Percentiles rank a stretch among this genome's conserved stretches.
Evolutionary conservation across 345 rosid species (phyloP).

Genomic region (Brassica incana): DNA sequence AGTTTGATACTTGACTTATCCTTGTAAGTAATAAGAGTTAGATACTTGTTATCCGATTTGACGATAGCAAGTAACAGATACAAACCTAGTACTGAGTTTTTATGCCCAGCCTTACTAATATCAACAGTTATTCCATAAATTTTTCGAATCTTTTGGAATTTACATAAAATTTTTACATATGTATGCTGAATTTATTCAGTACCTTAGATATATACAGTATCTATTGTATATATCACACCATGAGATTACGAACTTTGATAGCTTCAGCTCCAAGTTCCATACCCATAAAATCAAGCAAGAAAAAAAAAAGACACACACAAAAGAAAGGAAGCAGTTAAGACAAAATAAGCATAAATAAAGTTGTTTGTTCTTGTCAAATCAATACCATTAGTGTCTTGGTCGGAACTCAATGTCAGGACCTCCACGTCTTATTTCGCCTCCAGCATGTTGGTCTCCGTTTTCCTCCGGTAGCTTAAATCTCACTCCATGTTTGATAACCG

Average conservation of each 20-base stretch:
- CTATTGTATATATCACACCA: conserved; percentile 15
- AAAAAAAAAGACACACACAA: neutral
- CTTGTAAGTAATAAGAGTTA: too few relatives aligned
- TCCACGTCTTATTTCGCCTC: conserved; percentile 24
- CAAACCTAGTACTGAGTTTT: too few relatives aligned
- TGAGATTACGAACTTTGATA: conserved; percentile 16
- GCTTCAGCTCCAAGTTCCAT: conserved; percentile 25
- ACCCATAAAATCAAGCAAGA: conserved; percentile 4
- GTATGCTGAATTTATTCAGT: conserved; percentile 13
- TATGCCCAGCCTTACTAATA: too few relatives aligned
- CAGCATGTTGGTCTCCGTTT: conserved; percentile 29
- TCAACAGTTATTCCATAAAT: conserved; percentile 9
- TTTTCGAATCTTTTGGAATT: conserved; percentile 13
- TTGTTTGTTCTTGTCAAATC: neutral
- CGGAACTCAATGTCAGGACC: conserved; percentile 34
- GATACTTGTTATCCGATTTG: too few relatives aligned
- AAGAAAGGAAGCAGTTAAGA: conserved; percentile 2
- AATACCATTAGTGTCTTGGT: conserved; percentile 34
- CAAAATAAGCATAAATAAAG: conserved; percentile 8
- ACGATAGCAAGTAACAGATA: too few relatives aligned
- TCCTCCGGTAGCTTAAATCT: conserved; percentile 39
- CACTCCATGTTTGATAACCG: conserved; percentile 39
- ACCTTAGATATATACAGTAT: neutral
- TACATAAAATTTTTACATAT: neutral
- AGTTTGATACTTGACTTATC: too few relatives aligned